Evolutionary conservation across 2,329 filamentous ascomycete genomes (phyloP).

Genomic region (Colletotrichum higginsianum): DNA sequence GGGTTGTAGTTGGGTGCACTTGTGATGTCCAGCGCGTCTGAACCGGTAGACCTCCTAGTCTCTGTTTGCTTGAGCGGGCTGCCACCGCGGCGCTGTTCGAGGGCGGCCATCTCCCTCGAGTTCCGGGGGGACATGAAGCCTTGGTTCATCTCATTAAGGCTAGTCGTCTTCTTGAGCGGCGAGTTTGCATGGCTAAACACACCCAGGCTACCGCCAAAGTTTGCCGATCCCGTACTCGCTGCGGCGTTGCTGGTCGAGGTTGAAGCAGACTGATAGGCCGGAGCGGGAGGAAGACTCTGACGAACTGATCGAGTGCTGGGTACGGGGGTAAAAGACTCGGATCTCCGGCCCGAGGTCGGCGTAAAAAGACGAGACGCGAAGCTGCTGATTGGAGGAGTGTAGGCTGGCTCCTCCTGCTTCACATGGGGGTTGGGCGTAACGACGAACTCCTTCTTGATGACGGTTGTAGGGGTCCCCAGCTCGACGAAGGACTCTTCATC

Average conservation of each 20-base stretch:
- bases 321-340: constrained; percentile 54
- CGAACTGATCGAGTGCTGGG: constrained; percentile 50
- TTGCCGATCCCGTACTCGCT: constrained; percentile 46
- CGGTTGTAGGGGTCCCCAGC: constrained; percentile 68
- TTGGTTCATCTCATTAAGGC: constrained; percentile 70
- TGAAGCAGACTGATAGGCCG: constrained; percentile 46
- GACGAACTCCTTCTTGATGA: constrained; percentile 82
- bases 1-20: constrained; percentile 51
- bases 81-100: constrained; percentile 62
- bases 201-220: constrained; percentile 81
- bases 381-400: constrained; percentile 33
- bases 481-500: constrained; percentile 62
- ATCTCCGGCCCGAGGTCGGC: constrained; percentile 45
- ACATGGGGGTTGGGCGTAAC: constrained; percentile 87
- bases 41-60: constrained; percentile 46
- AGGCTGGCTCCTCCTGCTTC: constrained; percentile 69
- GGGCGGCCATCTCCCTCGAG: constrained; percentile 73
- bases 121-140: constrained; percentile 67
- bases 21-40: constrained; percentile 38
- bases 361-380: constrained; percentile 42
- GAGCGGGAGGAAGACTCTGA: constrained; percentile 53
- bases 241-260: constrained; percentile 45
- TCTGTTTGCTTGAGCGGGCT: constrained; percentile 59
- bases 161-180: constrained; percentile 83
- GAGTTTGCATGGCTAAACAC: constrained; percentile 86